phyloP scores from a whole-genome alignment of 345 rosid species.

The Linum tenue region DNA sequence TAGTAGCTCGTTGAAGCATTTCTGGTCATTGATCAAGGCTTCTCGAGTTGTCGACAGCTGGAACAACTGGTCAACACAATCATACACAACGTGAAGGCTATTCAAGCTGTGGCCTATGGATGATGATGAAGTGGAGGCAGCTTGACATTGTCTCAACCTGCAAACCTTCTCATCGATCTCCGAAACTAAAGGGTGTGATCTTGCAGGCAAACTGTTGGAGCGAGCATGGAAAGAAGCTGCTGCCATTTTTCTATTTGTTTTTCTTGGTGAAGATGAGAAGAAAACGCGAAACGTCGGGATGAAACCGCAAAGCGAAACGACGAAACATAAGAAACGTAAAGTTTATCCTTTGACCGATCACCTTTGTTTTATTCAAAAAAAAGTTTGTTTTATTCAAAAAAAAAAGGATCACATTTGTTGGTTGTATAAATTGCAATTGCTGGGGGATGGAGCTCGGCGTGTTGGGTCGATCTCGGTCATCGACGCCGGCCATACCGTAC shows the following conservation, averaged over 20 bases:
- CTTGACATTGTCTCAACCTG: constrained; percentile 19
- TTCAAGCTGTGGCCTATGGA: constrained; percentile 5
- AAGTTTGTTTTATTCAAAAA: no score
- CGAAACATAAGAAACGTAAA: no score
- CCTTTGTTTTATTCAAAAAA: no score
- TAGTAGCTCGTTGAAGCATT: constrained; percentile 15
- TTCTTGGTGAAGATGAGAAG: background rate
- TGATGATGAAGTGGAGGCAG: constrained; percentile 14
- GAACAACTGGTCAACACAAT: constrained; percentile 18
- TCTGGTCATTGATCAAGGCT: constrained; percentile 7
- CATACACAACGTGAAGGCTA: constrained; percentile 19
- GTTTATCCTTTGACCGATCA: no score
- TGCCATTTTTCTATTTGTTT: constrained; percentile 4
- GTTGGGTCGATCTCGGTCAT: no score
- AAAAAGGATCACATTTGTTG: no score
- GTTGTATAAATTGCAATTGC: no score
- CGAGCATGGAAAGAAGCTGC: constrained; percentile 16
- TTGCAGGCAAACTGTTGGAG: constrained; percentile 30
- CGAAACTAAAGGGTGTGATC: constrained; percentile 24
- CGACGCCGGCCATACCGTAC: no score
- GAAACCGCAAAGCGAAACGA: no score
- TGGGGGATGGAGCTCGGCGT: no score
- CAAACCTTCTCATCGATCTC: constrained; percentile 20
- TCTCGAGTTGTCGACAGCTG: constrained; percentile 14
- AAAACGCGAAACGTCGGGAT: no score